Evolutionary conservation across 192 early-diverging fungal genomes (phyloP).

Genomic region (Coemansia sp.): DNA sequence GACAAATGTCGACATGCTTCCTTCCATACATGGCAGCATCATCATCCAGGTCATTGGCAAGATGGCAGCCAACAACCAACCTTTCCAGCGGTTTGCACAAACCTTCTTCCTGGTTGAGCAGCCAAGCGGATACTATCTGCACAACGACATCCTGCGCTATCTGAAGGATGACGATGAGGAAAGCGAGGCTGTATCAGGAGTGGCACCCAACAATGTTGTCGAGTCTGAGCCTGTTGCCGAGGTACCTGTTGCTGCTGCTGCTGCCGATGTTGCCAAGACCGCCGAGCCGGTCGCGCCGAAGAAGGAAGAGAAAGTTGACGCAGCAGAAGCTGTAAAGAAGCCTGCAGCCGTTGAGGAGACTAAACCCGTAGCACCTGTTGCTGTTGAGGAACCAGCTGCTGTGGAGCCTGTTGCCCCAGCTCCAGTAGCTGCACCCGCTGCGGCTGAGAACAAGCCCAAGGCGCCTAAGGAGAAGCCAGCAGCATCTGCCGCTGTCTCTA

Average conservation of each 20-base stretch:
- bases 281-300: constrained; percentile 15
- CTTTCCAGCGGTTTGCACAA: constrained; percentile 85
- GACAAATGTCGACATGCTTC: constrained; percentile 81
- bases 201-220: constrained; percentile 10
- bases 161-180: constrained; percentile 84
- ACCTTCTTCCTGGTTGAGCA: constrained; percentile 90
- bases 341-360: constrained; percentile 25
- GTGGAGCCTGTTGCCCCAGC: constrained; percentile 23
- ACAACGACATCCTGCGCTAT: constrained; percentile 94
- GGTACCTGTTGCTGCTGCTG: constrained; percentile 13
- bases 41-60: constrained; percentile 90
- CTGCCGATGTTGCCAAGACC: constrained; percentile 18
- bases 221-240: constrained; percentile 9
- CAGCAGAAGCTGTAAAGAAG: constrained; percentile 27
- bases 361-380: constrained; percentile 16
- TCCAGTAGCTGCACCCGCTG: constrained; percentile 15
- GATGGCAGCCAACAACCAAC: constrained; percentile 79
- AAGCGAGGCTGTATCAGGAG: constrained; percentile 29
- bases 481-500: constrained; percentile 13
- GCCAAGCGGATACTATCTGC: constrained; percentile 86
- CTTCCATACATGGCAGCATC: constrained; percentile 73
- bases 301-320: constrained; percentile 44
- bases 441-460: constrained; percentile 43
- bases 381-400: constrained; percentile 6
- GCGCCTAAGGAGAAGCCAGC: constrained; percentile 44